These are phyloP conservation scores for Russula vinacea DNA, from an alignment of 768 basidiomycete species.

Conservation along the genomic window DNA sequence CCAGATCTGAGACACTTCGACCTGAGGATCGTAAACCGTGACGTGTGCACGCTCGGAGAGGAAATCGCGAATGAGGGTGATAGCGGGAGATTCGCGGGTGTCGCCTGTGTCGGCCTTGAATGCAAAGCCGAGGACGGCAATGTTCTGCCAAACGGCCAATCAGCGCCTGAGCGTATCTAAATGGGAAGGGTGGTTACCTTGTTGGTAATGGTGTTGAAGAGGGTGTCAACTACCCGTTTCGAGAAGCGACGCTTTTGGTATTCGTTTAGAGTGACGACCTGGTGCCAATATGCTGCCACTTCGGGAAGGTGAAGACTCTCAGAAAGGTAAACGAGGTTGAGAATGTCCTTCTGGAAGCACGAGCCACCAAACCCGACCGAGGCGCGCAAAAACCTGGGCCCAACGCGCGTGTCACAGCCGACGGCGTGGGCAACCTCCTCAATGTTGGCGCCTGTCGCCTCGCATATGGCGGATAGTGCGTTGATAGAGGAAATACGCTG, in stretches of 20 bases:
- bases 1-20: constrained; percentile 86
- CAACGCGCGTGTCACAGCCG: constrained; percentile 89
- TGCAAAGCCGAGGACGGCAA: constrained; percentile 96
- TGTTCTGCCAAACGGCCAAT: constrained; percentile 49
- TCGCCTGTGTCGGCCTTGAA: constrained; percentile 99
- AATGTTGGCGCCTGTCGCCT: constrained; percentile 97
- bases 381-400: constrained; percentile 92
- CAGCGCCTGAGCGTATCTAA: too few relatives aligned
- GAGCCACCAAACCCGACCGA: constrained; percentile 97
- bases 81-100: constrained; percentile 95
- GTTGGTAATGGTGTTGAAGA: constrained; percentile 97
- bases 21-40: constrained; percentile 90
- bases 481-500: constrained; percentile 99
- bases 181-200: constrained; percentile 53
- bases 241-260: constrained; percentile 97
- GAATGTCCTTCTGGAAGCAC: constrained; percentile 99
- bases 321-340: constrained; percentile 96
- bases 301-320: constrained; percentile 94
- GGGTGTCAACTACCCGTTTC: constrained; percentile 91
- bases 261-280: constrained; percentile 98
- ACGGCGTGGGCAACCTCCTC: constrained; percentile 96
- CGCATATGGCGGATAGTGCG: constrained; percentile 96
- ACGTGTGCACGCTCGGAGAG: constrained; percentile 81
- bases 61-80: constrained; percentile 93
- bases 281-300: constrained; percentile 96